A percentile compares a stretch with the other conserved stretches of the same genome.
Conservation (phyloP, 768 basidiomycete species). For the Trametes elegans region DNA sequence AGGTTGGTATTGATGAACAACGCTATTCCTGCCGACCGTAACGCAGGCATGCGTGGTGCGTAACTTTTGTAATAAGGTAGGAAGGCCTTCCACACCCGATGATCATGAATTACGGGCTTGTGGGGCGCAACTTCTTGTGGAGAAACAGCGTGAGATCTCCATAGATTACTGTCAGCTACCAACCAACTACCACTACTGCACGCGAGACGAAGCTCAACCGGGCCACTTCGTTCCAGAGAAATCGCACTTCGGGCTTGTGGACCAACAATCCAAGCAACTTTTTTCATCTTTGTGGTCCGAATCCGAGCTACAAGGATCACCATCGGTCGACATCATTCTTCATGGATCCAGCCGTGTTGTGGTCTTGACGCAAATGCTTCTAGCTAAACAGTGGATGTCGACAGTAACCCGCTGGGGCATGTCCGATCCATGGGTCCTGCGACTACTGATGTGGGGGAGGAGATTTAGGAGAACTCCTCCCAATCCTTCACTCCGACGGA, state of each 20-base stretch:
- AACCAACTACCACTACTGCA: no score
- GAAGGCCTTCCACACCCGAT: no score
- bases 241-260: neutral
- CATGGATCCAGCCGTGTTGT: neutral
- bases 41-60: no score
- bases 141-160: no score
- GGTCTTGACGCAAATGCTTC: neutral
- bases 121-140: no score
- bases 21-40: no score
- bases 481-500: neutral
- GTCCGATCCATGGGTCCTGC: neutral
- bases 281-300: neutral
- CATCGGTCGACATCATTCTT: no score
- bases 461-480: neutral
- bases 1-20: no score
- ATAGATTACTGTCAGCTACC: neutral
- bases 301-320: neutral
- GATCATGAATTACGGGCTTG: no score
- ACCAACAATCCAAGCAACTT: neutral
- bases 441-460: neutral
- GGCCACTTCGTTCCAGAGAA: neutral
- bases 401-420: neutral
- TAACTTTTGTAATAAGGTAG: no score
- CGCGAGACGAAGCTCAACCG: neutral
- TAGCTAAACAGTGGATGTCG: neutral